Percentiles rank a stretch among this genome's conserved stretches.
These are phyloP conservation scores for Eucommia ulmoides DNA, from an alignment of 257 asterid genomes.

Conservation along the genomic window DNA sequence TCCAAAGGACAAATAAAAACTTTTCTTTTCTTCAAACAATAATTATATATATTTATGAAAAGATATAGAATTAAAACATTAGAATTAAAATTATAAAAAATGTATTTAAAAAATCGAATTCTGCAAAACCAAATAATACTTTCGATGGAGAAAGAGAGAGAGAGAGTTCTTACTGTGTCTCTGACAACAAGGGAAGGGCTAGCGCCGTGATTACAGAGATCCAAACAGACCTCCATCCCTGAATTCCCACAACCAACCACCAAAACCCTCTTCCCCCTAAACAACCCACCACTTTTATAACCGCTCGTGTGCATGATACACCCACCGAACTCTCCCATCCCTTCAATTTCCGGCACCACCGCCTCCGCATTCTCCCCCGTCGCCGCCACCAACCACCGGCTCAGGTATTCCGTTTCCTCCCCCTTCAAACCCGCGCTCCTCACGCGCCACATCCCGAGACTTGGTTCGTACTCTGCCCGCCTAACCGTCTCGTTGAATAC, in stretches of 20 bases:
- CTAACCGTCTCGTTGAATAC: slow-evolving; percentile 14
- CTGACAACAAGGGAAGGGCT: slow-evolving; percentile 30
- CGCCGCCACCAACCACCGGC: slow-evolving; percentile 29
- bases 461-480: slow-evolving; percentile 15
- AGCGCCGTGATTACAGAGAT: slow-evolving; percentile 28
- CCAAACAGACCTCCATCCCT: slow-evolving; percentile 41
- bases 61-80: too few species aligned
- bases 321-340: slow-evolving; percentile 23
- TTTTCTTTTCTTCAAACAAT: too few species aligned
- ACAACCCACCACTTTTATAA: slow-evolving; percentile 22
- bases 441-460: slow-evolving; percentile 18
- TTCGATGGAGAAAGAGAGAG: not conserved
- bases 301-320: slow-evolving; percentile 20
- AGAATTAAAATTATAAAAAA: too few species aligned
- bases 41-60: too few species aligned
- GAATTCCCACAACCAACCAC: slow-evolving; percentile 47
- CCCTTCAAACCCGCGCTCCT: slow-evolving; percentile 1
- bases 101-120: too few species aligned
- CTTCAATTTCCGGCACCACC: slow-evolving; percentile 22
- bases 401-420: slow-evolving; percentile 18
- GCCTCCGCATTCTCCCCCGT: slow-evolving; percentile 40
- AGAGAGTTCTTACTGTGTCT: slow-evolving; percentile 19
- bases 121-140: too few species aligned
- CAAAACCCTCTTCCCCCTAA: slow-evolving; percentile 21
- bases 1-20: too few species aligned